phyloP scores from a whole-genome alignment of 1,139 yeast species.

The Suhomyces atakaporum region DNA sequence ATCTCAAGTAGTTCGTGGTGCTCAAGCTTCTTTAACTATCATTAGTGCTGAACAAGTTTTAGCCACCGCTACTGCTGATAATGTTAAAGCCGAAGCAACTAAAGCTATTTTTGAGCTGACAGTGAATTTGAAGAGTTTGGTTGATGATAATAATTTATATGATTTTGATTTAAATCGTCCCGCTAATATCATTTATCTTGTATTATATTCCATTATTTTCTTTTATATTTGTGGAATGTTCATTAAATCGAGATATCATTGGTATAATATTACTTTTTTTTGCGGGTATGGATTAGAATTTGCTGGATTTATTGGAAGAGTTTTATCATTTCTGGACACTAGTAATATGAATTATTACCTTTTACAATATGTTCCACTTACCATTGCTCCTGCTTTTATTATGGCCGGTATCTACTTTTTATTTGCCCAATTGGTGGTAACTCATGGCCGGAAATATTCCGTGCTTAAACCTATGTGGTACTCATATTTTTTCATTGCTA shows the following conservation, averaged over 20 bases:
- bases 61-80: constrained; percentile 41
- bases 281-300: constrained; percentile 66
- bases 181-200: constrained; percentile 35
- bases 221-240: constrained; percentile 27
- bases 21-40: constrained; percentile 39
- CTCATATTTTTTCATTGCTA: constrained; percentile 64
- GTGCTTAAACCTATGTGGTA: constrained; percentile 73
- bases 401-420: constrained; percentile 86
- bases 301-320: constrained; percentile 70
- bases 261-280: constrained; percentile 67
- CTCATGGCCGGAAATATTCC: constrained; percentile 67
- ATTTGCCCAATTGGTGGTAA: constrained; percentile 69
- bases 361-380: constrained; percentile 68
- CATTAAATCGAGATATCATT: constrained; percentile 58
- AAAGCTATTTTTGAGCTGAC: constrained; percentile 33
- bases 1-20: constrained; percentile 36
- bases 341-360: constrained; percentile 50
- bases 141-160: constrained; percentile 30
- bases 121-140: constrained; percentile 33
- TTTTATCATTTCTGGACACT: constrained; percentile 43
- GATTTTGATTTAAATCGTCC: constrained; percentile 25
- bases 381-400: constrained; percentile 84
- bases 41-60: constrained; percentile 35
- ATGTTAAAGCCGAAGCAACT: constrained; percentile 32
- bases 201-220: constrained; percentile 28